Base-by-base conservation (phyloP, 1,284 basidiomycete genomes). In the Puccinia triticina region DNA sequence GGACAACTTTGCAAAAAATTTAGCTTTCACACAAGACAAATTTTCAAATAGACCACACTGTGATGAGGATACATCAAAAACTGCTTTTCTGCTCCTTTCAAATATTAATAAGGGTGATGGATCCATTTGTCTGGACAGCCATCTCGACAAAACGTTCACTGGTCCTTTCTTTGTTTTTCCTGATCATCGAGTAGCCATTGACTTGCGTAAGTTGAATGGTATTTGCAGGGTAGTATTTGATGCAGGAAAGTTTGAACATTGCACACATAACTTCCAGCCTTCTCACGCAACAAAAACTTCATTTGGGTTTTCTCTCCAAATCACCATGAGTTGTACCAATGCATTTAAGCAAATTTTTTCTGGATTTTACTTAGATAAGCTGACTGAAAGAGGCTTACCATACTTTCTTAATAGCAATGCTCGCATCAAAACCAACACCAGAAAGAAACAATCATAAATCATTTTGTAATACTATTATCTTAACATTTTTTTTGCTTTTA, bases 151-250 rank as follows among this genome's bases (percentile, higher is more conserved):
- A 40, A 18, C 8, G 4, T 67, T 67, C 26, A 7, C 5, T 57
- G 55, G 55, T 37, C 29, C 34, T 67, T 40, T 67, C 23, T 67
- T 67, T 67, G 57, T 67, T 67, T 69, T 69, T 46, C 26, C 66
- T 43, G 40, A 69, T 46, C 66, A 69, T 69, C 66, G 40, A n/a
- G 66, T 69, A 8, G 66, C 66, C 10, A 21, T 69, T 23, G 37
- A 69, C n/a, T 40, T 69, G 8, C 8, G 40, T 18, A 69, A 69
- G 40, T 26, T 69, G 7, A 46, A 69, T 69, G 66, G 66, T 37
- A n/a, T 46, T 16, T 69, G 66, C n/a, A 8, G 66, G 12, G 46
- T 69, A 46, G 12, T 69, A n/a, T 69, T 69, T 46, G 12, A 7
- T 46, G n/a, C 66, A 40, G 37, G 18, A 43, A 43, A 48, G n/a